Conservation (phyloP, 331 rosid genomes). For the Arachis monticola region DNA sequence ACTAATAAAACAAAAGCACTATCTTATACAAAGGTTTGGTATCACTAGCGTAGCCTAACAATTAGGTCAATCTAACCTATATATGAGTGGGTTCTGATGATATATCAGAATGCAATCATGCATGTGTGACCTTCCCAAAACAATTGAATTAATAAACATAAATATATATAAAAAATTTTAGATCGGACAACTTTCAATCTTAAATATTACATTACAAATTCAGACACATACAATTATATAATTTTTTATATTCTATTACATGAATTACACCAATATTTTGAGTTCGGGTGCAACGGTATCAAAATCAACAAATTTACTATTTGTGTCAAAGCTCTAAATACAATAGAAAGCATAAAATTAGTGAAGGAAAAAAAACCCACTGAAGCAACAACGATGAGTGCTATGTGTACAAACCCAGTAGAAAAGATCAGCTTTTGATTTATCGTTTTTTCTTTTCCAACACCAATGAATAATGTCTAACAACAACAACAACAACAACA, state of each 20-base stretch:
- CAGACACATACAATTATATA: too few relatives aligned
- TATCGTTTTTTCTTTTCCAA: constrained; percentile 12
- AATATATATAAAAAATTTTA: too few relatives aligned
- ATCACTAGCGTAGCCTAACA: background rate
- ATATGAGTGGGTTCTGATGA: background rate
- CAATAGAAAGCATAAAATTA: constrained; percentile 17
- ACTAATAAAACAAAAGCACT: background rate
- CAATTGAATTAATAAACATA: background rate
- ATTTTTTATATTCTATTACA: too few relatives aligned
- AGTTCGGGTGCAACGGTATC: too few relatives aligned
- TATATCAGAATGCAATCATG: constrained; percentile 23
- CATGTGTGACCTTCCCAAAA: constrained; percentile 4
- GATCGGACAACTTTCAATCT: too few relatives aligned
- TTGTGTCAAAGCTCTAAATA: too few relatives aligned
- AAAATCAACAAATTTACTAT: too few relatives aligned
- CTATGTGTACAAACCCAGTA: constrained; percentile 25
- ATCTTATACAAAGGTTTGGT: background rate
- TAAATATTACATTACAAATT: too few relatives aligned
- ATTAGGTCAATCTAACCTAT: constrained; percentile 1
- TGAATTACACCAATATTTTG: too few relatives aligned
- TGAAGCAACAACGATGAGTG: constrained; percentile 23
- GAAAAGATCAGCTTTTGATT: constrained; percentile 23
- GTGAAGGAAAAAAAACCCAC: background rate
- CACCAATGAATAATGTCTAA: constrained; percentile 33
- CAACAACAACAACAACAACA: too few relatives aligned